Conservation (phyloP, 1,284 basidiomycete species). For the Ceratobasidium sp. region DNA sequence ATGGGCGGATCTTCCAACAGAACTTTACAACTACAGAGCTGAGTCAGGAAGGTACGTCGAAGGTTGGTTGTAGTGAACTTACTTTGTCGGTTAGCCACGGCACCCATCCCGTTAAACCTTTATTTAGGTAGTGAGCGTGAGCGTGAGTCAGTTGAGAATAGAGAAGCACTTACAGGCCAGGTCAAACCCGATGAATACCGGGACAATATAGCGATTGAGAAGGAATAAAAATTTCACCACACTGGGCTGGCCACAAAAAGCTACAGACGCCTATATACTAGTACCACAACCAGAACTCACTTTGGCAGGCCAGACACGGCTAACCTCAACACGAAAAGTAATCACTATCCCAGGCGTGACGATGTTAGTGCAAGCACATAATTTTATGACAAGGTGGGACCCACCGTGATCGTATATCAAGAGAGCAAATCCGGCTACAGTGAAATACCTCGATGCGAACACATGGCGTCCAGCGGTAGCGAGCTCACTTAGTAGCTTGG, state of each 20-base stretch:
- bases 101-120: conserved; percentile 14
- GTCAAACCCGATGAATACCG: conserved; percentile 25
- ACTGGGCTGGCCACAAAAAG: conserved; percentile 17
- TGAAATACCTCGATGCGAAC: conserved; percentile 16
- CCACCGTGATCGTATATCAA: conserved; percentile 43
- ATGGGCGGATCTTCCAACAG: not conserved
- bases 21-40: conserved; percentile 19
- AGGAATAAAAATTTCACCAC: conserved; percentile 38
- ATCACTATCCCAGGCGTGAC: conserved; percentile 12
- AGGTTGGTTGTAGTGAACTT: not conserved
- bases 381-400: not conserved
- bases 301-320: conserved; percentile 39
- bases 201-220: conserved; percentile 41
- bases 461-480: conserved; percentile 5
- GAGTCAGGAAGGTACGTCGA: not conserved
- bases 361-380: not conserved
- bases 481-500: conserved; percentile 7
- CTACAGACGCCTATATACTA: not conserved
- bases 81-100: conserved; percentile 36
- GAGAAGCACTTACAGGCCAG: conserved; percentile 20
- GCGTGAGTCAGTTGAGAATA: not conserved
- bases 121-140: not conserved
- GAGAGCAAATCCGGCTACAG: conserved; percentile 30
- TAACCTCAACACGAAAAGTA: conserved; percentile 34
- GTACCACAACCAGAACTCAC: not conserved